phyloP scores from a whole-genome alignment of 768 basidiomycete genomes.

The Boletus edulis region DNA sequence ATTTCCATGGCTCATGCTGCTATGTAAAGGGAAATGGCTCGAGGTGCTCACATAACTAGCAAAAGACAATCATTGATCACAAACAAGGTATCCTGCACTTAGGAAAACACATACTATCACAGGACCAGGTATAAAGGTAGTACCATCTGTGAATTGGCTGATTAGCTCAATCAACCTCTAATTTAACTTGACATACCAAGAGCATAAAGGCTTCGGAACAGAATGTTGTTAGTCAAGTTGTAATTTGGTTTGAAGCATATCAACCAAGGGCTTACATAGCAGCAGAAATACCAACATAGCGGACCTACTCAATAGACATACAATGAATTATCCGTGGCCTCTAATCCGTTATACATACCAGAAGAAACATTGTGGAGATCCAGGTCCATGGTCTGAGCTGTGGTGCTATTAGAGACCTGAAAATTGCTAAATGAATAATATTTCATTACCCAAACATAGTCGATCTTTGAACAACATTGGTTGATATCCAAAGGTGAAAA shows the following conservation, averaged over 20 bases:
- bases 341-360: not conserved
- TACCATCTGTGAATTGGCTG: not conserved
- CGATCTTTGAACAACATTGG: not conserved
- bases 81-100: not conserved
- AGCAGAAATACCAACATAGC: not conserved
- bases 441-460: constrained; percentile 6
- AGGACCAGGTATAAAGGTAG: constrained; percentile 2
- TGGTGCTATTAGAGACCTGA: not conserved
- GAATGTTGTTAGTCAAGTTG: not conserved
- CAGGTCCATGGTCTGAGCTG: constrained; percentile 1
- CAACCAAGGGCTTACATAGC: not conserved
- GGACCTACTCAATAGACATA: not conserved
- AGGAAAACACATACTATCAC: not conserved
- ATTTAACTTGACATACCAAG: not conserved
- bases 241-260: too few species aligned
- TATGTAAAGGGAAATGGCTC: too few species aligned
- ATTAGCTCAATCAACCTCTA: not conserved
- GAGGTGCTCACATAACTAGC: not conserved
- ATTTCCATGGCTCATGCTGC: not conserved
- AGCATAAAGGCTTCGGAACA: not conserved
- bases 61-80: not conserved
- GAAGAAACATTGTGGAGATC: not conserved
- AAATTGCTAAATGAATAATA: not conserved
- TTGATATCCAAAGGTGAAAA: too few species aligned
- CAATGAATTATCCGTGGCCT: not conserved